Evolutionary conservation across 495 filamentous ascomycete genomes (phyloP), one percentile per base, ranked within the genome.

Genomic region (Hypoxylon lienhwacheense): DNA sequence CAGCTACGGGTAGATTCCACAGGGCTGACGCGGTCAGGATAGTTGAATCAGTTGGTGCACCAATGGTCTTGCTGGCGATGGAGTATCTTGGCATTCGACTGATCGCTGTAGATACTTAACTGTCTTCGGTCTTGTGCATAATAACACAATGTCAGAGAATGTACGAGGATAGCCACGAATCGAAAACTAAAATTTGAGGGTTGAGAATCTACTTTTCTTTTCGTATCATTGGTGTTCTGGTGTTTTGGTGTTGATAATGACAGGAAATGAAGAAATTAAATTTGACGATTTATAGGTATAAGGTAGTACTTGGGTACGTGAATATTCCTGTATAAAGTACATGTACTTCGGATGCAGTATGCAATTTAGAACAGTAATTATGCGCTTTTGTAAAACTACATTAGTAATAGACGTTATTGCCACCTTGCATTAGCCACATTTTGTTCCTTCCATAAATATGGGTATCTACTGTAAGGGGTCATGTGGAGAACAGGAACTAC

Each of bases 341-440:
- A n/a, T n/a, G n/a, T n/a, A n/a, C n/a, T n/a, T n/a, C n/a, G n/a
- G n/a, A n/a, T n/a, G n/a, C n/a, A n/a, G n/a, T n/a, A n/a, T n/a
- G n/a, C n/a, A n/a, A n/a, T n/a, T n/a, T n/a, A n/a, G n/a, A n/a
- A n/a, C n/a, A n/a, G n/a, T n/a, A n/a, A n/a, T n/a, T n/a, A n/a
- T n/a, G n/a, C n/a, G n/a, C n/a, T n/a, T n/a, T 35, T 26, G 8
- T 26, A 26, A 5, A 26, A 26, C 5, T 26, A 24, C 21, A 42
- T 2, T 11, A 49, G n/a, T n/a, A n/a, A n/a, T n/a, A n/a, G n/a
- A n/a, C n/a, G n/a, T n/a, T n/a, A n/a, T n/a, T 51, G 36, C 34
- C 28, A 56, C 31, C 17, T 50, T 21, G 45, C 39, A 33, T 55
- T 48, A 58, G 54, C 54, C 47, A 58, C 54, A 58, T 51, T n/a